Evolutionary conservation across 345 rosid genomes (phyloP), one percentile per base, ranked within the genome.

Genomic region (Abelmoschus esculentus): DNA sequence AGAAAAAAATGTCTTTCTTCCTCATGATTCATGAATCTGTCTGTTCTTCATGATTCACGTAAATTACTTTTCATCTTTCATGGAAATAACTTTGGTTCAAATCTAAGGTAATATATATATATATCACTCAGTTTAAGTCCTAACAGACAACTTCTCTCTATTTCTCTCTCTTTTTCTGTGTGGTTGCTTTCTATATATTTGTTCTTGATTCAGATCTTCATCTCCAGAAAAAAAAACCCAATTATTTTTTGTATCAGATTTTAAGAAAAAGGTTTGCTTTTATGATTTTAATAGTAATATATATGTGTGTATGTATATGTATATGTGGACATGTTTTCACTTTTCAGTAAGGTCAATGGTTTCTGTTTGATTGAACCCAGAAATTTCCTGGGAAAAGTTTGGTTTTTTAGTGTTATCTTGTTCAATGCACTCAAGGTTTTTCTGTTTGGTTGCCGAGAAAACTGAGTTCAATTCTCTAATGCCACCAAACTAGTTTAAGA

Each of bases 401-500:
- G 31, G 14, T 56, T 38, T 15, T n/a, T 54, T n/a, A 49, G 17
- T 14, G 0, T 15, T 12, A 6, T 61, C 56, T 61, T 6, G 52
- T 61, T 74, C 44, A 52, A 4, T 66, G 54, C 49, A 29, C 29
- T 66, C 10, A 1, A 0, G 22, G 5, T 26, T 74, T 36, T 17
- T 46, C 50, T 64, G 66, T 32, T 64, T 75, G 71, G 53, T 57
- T 54, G 38, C 70, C 15, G 61, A 63, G 74, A 70, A 75, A 75
- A 50, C 29, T 53, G 11, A 34, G 12, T 53, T 7, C 3, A 3
- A 7, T 53, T 18, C 22, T 18, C 22, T 18, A n/a, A 22, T 22
- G 26, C 26, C 26, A 22, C 26, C 26, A 22, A 22, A 22, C 26
- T 22, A 1, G 26, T 22, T 22, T 22, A 1, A 22, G 26, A 22